These are phyloP conservation scores for Ilex paraguariensis DNA, from an alignment of 305 asterid genomes.

Conservation along the genomic window DNA sequence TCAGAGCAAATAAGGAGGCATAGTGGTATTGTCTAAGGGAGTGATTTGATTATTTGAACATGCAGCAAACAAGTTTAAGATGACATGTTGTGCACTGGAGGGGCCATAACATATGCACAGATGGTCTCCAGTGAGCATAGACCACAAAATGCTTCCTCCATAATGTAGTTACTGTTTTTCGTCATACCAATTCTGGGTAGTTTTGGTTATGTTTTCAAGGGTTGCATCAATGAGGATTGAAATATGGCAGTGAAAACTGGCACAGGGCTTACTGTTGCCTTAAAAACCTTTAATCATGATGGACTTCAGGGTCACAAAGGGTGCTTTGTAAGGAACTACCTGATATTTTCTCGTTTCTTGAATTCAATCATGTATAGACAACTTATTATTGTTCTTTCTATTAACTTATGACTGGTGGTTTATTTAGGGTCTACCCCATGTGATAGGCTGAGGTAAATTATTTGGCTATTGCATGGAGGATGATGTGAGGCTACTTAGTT, in stretches of 20 bases:
- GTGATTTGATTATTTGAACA: no score
- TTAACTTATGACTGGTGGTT: neutral
- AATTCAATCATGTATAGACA: neutral
- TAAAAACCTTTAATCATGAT: slow-evolving; percentile 69
- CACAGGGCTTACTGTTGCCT: slow-evolving; percentile 74
- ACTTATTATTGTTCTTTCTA: neutral
- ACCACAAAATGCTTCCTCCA: slow-evolving; percentile 63
- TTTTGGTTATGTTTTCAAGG: slow-evolving; percentile 84
- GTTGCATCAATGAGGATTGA: slow-evolving; percentile 70
- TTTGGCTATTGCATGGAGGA: slow-evolving; percentile 26
- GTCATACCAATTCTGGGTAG: slow-evolving; percentile 35
- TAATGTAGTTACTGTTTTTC: slow-evolving; percentile 9
- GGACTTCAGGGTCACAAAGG: slow-evolving; percentile 95
- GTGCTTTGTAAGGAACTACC: slow-evolving; percentile 58
- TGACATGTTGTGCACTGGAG: no score
- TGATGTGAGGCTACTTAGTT: slow-evolving; percentile 26
- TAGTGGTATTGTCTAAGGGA: no score
- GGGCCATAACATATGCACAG: no score
- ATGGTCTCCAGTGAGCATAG: slow-evolving; percentile 51
- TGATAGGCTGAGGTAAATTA: slow-evolving; percentile 25
- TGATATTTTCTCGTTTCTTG: slow-evolving; percentile 1
- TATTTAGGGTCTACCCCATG: neutral
- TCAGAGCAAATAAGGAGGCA: no score
- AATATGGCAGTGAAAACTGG: slow-evolving; percentile 64
- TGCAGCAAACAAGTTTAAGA: no score